These are phyloP conservation scores for Xylariaceae sp. DNA, from an alignment of 2,329 filamentous ascomycete genomes.

Conservation along the genomic window DNA sequence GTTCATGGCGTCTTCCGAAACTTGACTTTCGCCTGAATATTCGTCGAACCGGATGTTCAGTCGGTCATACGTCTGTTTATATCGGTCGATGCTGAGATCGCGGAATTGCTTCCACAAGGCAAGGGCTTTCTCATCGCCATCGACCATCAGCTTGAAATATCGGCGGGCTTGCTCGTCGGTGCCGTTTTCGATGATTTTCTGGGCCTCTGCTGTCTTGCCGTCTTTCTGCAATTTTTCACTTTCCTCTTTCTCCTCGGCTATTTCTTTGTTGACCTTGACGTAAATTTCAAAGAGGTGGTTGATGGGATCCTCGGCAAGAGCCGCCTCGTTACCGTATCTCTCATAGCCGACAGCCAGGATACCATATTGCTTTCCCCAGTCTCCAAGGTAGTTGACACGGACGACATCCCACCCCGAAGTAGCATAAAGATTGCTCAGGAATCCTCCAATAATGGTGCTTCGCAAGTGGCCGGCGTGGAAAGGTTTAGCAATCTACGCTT, in stretches of 20 bases:
- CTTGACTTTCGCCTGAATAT: constrained; percentile 70
- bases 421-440: constrained; percentile 65
- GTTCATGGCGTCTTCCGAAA: constrained; percentile 63
- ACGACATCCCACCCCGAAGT: constrained; percentile 66
- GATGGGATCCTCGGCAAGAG: constrained; percentile 61
- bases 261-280: constrained; percentile 61
- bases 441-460: constrained; percentile 73
- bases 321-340: constrained; percentile 60
- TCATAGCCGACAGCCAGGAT: constrained; percentile 63
- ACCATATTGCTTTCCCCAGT: constrained; percentile 72
- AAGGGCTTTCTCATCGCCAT: constrained; percentile 53
- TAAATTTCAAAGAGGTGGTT: constrained; percentile 71
- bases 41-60: constrained; percentile 60
- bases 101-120: constrained; percentile 56
- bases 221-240: constrained; percentile 49
- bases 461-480: constrained; percentile 72
- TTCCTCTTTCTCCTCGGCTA: constrained; percentile 58
- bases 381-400: constrained; percentile 71
- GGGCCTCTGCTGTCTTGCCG: constrained; percentile 40
- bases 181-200: constrained; percentile 39
- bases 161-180: constrained; percentile 52
- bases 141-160: constrained; percentile 60
- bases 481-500: constrained; percentile 53
- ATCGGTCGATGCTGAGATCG: constrained; percentile 55
- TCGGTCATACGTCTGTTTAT: constrained; percentile 55